Conservation (phyloP, 2,329 filamentous ascomycete genomes). For the Diaporthe ampelina region DNA sequence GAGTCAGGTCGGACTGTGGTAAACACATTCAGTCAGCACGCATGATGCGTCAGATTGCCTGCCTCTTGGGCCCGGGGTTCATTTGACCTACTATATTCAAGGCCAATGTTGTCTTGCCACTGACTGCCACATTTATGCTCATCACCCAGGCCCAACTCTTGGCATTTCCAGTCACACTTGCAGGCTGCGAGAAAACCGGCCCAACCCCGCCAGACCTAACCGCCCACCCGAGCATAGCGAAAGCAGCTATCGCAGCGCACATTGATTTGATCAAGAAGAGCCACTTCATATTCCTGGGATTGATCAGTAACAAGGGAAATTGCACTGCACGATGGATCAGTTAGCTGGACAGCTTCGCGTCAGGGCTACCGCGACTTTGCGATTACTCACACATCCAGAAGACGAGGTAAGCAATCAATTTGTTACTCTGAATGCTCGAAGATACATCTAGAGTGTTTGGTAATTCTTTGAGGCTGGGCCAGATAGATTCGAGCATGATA, state of each 20-base stretch:
- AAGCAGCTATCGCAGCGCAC: conserved; percentile 48
- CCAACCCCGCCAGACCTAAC: conserved; percentile 40
- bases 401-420: conserved; percentile 59
- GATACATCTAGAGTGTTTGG: conserved; percentile 55
- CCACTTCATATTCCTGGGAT: conserved; percentile 58
- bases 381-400: conserved; percentile 56
- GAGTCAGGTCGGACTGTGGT: conserved; percentile 52
- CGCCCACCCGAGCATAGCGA: conserved; percentile 40
- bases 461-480: conserved; percentile 55
- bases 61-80: background rate
- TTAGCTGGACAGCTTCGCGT: background rate
- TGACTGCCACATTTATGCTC: conserved; percentile 61
- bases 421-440: conserved; percentile 52
- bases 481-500: conserved; percentile 55
- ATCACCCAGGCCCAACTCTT: conserved; percentile 58
- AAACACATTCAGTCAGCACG: background rate
- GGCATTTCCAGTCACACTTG: conserved; percentile 55
- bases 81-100: conserved; percentile 58
- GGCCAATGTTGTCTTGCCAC: conserved; percentile 62
- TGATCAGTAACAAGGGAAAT: conserved; percentile 57
- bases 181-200: conserved; percentile 43
- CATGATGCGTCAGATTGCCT: background rate
- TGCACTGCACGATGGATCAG: conserved; percentile 48
- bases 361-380: background rate
- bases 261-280: conserved; percentile 60